Evolutionary conservation across 2,329 filamentous ascomycete species (phyloP), one percentile per base, ranked within the genome.

Genomic region (Ophiostoma perfectum): DNA sequence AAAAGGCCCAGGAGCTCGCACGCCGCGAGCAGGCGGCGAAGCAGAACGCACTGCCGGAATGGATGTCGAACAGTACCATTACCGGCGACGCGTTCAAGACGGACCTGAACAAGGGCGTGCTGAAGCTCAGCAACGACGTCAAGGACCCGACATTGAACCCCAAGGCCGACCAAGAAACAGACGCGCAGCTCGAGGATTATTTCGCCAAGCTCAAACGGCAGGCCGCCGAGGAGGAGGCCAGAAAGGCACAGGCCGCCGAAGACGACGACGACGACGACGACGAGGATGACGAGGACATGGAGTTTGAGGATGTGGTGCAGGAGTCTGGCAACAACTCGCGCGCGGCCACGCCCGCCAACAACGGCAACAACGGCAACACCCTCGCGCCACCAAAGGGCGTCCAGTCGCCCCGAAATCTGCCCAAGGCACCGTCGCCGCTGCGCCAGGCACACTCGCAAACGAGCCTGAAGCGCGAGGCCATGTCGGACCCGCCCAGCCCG

Each of bases 11-110:
- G 45, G 88, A 90, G 74, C 81, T 83, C 69, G 84, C 82, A n/a
- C 82, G 83, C 63, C 89, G 88, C 75, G 88, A 89, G 74, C 86
- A 86, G 76, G 81, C 88, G 71, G 86, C 87, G 1, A 81, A 82
- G 72, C 87, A 91, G 74, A 92, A 92, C 74, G 87, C 86, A 7
- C 78, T 92, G 70, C 90, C 90, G 2, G 79, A 83, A 8, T 92
- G 90, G 88, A 90, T 91, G 78, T 86, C 87, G 0, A 85, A 88
- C 68, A 90, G 88, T 71, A 91, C 89, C 1, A 84, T 91, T 64
- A 87, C 83, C 4, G 86, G 86, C 66, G 83, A 87, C 69, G 84
- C 85, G n/a, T 90, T 86, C 76, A 78, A 80, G 55, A 79, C 77
- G 72, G 76, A 78, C 71, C 72, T 74, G 70, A 70, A 68, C 47